Evolutionary conservation across 371 early-diverging fungal genomes (phyloP).

Genomic region (Haplosporangium sp.): DNA sequence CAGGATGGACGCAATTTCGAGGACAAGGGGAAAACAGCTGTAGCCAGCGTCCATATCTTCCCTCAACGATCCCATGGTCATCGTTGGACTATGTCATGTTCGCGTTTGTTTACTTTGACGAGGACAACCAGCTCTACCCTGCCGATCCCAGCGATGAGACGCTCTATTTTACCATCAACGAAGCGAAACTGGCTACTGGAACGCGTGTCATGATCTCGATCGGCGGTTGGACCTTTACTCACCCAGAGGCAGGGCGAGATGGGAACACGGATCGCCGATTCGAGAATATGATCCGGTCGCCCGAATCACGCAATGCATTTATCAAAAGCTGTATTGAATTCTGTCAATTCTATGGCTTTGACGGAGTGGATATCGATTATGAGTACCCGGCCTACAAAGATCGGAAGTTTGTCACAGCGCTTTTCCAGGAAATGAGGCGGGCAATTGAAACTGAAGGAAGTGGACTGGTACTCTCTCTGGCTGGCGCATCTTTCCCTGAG

Average conservation of each 20-base stretch:
- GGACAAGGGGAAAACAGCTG: conserved; percentile 31
- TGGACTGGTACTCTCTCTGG: conserved; percentile 65
- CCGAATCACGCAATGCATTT: conserved; percentile 11
- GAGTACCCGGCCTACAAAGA: conserved; percentile 83
- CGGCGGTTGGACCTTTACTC: conserved; percentile 47
- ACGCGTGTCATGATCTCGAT: conserved; percentile 45
- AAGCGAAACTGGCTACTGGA: conserved; percentile 22
- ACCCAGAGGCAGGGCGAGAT: conserved; percentile 8
- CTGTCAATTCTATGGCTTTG: conserved; percentile 40
- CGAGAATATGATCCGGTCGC: conserved; percentile 18
- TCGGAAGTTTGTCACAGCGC: conserved; percentile 32
- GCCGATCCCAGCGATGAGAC: conserved; percentile 34
- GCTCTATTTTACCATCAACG: conserved; percentile 32
- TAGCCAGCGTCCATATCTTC: conserved; percentile 33
- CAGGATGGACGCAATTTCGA: conserved; percentile 43
- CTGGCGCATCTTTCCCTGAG: conserved; percentile 68
- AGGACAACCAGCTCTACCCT: conserved; percentile 31
- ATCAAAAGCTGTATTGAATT: conserved; percentile 38
- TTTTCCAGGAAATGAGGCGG: conserved; percentile 73
- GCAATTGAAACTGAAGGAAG: conserved; percentile 65
- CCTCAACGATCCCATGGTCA: conserved; percentile 40
- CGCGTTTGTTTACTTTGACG: conserved; percentile 44
- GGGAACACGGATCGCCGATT: conserved; percentile 20
- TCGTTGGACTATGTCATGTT: conserved; percentile 49
- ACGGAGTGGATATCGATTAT: conserved; percentile 77